phyloP scores from a whole-genome alignment of 2,329 filamentous ascomycete genomes.

The Talaromyces islandicus region DNA sequence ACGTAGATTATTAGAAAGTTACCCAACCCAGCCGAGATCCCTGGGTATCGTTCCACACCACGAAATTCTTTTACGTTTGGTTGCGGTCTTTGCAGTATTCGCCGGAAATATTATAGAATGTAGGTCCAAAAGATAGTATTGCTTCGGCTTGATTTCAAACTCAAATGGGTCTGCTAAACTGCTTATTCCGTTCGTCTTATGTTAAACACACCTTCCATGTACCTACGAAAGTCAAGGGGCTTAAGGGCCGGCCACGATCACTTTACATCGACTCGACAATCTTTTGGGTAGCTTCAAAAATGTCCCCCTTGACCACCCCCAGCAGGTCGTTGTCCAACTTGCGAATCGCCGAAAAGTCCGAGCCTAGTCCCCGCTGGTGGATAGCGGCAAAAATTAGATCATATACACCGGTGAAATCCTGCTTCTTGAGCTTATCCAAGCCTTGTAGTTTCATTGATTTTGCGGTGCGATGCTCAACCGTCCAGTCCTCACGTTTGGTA shows the following conservation, averaged over 20 bases:
- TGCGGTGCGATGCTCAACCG: slow-evolving; percentile 1
- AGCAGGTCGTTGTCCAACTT: slow-evolving; percentile 1
- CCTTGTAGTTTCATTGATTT: neutral
- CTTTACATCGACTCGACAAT: neutral
- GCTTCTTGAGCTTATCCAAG: neutral
- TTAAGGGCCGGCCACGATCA: neutral
- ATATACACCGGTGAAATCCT: neutral
- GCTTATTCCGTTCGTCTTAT: too few relatives aligned
- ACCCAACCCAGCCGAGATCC: neutral
- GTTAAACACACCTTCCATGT: neutral
- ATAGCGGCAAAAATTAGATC: slow-evolving; percentile 7
- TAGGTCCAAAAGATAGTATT: too few relatives aligned
- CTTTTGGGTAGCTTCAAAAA: neutral
- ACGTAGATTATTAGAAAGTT: too few relatives aligned
- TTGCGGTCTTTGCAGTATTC: too few relatives aligned
- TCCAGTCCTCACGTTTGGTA: slow-evolving; percentile 3
- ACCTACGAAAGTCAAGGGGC: neutral
- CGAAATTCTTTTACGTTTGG: neutral
- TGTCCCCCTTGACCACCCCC: neutral
- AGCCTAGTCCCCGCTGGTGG: slow-evolving; percentile 1
- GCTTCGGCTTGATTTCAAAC: too few relatives aligned
- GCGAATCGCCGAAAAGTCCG: slow-evolving; percentile 1
- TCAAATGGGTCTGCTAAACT: too few relatives aligned
- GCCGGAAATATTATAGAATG: too few relatives aligned
- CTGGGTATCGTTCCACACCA: neutral